These are phyloP conservation scores for Aethionema arabicum DNA, from an alignment of 345 rosid genomes.

Conservation along the genomic window DNA sequence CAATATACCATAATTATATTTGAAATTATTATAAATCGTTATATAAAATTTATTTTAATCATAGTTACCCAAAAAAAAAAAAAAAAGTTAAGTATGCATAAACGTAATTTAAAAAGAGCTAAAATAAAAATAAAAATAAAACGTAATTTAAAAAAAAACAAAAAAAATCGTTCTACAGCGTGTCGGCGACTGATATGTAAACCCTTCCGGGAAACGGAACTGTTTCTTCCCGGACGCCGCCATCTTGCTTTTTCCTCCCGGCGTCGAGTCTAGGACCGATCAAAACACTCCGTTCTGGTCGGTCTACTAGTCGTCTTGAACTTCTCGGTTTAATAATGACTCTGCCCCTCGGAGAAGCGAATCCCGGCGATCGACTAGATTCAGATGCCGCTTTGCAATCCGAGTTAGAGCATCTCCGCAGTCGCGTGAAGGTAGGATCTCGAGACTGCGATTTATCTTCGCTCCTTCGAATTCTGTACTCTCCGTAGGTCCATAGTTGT, in stretches of 20 bases:
- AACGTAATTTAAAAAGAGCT: too few species aligned
- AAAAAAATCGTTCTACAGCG: not conserved
- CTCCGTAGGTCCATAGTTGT: not conserved
- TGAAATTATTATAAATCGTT: too few species aligned
- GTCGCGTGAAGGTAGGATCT: constrained; percentile 46
- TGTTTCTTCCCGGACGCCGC: constrained; percentile 1
- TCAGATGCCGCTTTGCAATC: constrained; percentile 22
- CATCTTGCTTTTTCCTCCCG: constrained; percentile 6
- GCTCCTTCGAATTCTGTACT: not conserved
- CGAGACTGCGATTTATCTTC: not conserved
- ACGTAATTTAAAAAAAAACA: not conserved
- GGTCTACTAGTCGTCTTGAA: not conserved
- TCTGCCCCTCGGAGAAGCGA: constrained; percentile 25
- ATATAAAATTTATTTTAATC: too few species aligned
- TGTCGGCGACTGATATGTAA: constrained; percentile 23
- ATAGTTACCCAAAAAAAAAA: too few species aligned
- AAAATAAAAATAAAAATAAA: too few species aligned
- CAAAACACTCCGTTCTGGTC: not conserved
- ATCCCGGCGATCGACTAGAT: constrained; percentile 20
- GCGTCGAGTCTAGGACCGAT: not conserved
- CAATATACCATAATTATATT: too few species aligned
- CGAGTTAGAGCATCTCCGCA: constrained; percentile 42
- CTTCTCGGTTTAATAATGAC: constrained; percentile 13
- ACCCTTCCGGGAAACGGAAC: constrained; percentile 6
- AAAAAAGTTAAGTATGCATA: too few species aligned